A percentile compares a stretch with the other conserved stretches of the same genome.
Evolutionary conservation across 1,284 basidiomycete species (phyloP).

Genomic region (Earliella scabrosa): DNA sequence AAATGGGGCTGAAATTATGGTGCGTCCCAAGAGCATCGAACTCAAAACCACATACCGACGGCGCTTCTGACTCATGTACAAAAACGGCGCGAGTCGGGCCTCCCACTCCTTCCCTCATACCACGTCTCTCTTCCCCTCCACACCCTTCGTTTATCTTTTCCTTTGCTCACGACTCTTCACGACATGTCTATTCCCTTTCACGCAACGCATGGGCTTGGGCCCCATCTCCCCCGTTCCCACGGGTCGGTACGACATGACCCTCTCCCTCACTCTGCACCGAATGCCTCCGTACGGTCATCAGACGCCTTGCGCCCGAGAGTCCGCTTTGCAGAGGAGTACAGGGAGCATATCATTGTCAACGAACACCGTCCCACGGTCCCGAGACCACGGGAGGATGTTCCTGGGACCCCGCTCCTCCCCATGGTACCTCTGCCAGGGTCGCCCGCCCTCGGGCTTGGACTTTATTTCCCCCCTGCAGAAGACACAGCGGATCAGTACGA

Average conservation of each 20-base stretch:
- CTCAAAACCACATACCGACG: not conserved
- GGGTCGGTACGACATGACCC: no score
- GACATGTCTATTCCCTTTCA: not conserved
- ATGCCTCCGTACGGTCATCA: no score
- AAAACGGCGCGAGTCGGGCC: not conserved
- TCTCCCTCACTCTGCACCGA: no score
- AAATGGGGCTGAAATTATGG: no score
- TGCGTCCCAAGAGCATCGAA: no score
- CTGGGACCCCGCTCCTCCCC: not conserved
- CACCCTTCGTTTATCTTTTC: not conserved
- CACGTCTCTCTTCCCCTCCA: not conserved
- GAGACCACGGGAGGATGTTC: no score
- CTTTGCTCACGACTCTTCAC: not conserved
- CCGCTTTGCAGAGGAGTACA: not conserved
- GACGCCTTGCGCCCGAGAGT: not conserved
- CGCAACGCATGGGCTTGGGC: no score
- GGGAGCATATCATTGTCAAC: not conserved
- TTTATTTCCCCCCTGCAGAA: no score
- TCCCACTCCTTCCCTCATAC: not conserved
- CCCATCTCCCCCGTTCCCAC: no score
- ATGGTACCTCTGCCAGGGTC: not conserved
- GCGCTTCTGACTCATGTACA: not conserved
- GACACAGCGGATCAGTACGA: no score
- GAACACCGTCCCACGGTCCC: not conserved
- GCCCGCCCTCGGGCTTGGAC: not conserved